Evolutionary conservation across 331 rosid species (phyloP), one percentile per base, ranked within the genome.

Genomic region (Phaseolus coccineus): DNA sequence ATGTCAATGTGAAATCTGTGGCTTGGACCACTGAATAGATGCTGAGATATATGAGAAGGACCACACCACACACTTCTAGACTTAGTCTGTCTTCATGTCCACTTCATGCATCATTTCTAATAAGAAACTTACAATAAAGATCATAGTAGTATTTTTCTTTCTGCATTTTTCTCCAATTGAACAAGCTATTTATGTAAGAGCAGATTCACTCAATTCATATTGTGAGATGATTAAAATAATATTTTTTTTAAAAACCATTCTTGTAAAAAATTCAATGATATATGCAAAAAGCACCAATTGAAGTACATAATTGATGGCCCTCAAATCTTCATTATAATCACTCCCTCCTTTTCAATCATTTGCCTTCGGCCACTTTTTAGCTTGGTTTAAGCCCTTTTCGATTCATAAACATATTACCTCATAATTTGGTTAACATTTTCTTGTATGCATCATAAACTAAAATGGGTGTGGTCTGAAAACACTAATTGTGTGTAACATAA

Each of bases 241-340:
- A 37, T 37, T 37, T 37, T 37, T 5, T 37, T 6, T 8, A 37
- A 37, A 37, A 37, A 1, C 1, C 1, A 1, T 28, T 28, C 2
- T 28, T 28, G 31, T 37, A 37, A 37, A 37, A 37, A 6, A 6
- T 37, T 1, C 42, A 8, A 37, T 6, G 8, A 37, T 37, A 37
- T 37, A 37, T 37, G 8, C 8, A 37, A 37, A 37, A 37, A 67
- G 35, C 53, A 67, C 72, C 5, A 40, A 42, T 31, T 44, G 81
- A 82, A 83, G 79, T 69, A 73, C 27, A 82, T 46, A 56, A 66
- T 57, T 73, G 44, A 66, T 31, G 51, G 61, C 40, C 71, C 63
- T 44, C 53, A 44, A 42, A 2, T 52, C 55, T 44, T 31, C 44
- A 42, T 2, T 52, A 68, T 70, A 72, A 76, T 76, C 61, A 69